phyloP scores from a whole-genome alignment of 2,329 filamentous ascomycete species.

The Talaromyces sp. region DNA sequence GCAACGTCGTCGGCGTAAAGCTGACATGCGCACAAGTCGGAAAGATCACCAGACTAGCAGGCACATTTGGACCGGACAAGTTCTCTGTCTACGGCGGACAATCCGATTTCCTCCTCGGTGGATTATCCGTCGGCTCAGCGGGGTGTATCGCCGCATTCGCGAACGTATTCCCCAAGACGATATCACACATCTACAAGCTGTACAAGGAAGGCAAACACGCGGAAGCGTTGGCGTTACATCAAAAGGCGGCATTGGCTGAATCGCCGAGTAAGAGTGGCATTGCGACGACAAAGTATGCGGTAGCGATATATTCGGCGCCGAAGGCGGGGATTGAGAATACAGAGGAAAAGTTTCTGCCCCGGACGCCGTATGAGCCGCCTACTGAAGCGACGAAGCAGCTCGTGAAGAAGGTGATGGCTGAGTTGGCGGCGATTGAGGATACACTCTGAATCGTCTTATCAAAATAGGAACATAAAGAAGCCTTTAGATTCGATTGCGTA shows the following conservation, averaged over 20 bases:
- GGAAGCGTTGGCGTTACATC: slow-evolving; percentile 60
- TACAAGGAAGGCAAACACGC: slow-evolving; percentile 55
- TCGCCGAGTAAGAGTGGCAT: slow-evolving; percentile 64
- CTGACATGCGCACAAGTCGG: slow-evolving; percentile 62
- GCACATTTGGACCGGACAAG: slow-evolving; percentile 49
- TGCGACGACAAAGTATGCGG: slow-evolving; percentile 66
- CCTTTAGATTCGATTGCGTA: not conserved
- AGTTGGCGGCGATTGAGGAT: slow-evolving; percentile 42
- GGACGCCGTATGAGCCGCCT: slow-evolving; percentile 58
- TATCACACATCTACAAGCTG: slow-evolving; percentile 59
- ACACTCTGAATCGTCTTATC: slow-evolving; percentile 16
- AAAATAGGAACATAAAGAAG: not conserved
- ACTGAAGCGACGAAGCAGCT: slow-evolving; percentile 44
- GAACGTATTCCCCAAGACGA: slow-evolving; percentile 55
- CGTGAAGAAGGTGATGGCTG: slow-evolving; percentile 40
- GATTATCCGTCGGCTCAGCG: slow-evolving; percentile 50
- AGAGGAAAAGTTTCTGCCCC: slow-evolving; percentile 55
- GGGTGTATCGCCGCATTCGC: slow-evolving; percentile 58
- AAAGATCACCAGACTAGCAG: slow-evolving; percentile 57
- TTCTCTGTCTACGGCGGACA: slow-evolving; percentile 72
- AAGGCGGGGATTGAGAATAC: slow-evolving; percentile 59
- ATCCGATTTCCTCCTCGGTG: slow-evolving; percentile 64
- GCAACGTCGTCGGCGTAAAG: slow-evolving; percentile 62
- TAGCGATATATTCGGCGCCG: slow-evolving; percentile 57
- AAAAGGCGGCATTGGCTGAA: slow-evolving; percentile 62